phyloP scores from a whole-genome alignment of 805 yeast species.

The Starmerella kuoi region DNA sequence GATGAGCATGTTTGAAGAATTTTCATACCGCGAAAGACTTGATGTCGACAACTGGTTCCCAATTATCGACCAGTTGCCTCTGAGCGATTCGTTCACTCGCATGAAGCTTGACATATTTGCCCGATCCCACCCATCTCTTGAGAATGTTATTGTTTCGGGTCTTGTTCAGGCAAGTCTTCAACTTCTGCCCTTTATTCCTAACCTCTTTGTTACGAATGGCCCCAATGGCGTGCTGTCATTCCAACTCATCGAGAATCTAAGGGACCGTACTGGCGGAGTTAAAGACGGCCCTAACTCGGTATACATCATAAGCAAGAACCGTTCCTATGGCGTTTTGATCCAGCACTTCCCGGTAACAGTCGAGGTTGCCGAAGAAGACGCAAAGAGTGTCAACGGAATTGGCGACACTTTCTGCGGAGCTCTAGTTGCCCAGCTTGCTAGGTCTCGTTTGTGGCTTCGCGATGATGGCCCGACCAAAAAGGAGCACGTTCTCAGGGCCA shows the following conservation, averaged over 20 bases:
- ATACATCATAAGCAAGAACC: conserved; percentile 18
- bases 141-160: conserved; percentile 26
- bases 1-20: conserved; percentile 39
- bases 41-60: conserved; percentile 67
- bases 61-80: conserved; percentile 44
- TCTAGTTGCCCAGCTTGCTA: conserved; percentile 36
- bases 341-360: conserved; percentile 45
- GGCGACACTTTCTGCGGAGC: conserved; percentile 74
- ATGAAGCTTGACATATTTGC: conserved; percentile 22
- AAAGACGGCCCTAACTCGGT: conserved; percentile 20
- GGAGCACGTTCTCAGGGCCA: conserved; percentile 28
- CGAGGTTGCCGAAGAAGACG: conserved; percentile 29
- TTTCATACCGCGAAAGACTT: conserved; percentile 34
- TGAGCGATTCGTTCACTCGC: conserved; percentile 30
- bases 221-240: conserved; percentile 44
- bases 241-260: conserved; percentile 28
- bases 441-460: conserved; percentile 25
- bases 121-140: conserved; percentile 23
- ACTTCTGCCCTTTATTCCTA: conserved; percentile 62
- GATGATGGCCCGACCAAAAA: conserved; percentile 26
- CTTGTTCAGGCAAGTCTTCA: conserved; percentile 55
- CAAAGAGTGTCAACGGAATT: conserved; percentile 72
- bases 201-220: conserved; percentile 56
- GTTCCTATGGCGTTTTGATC: conserved; percentile 41
- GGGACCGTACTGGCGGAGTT: conserved; percentile 23